Evolutionary conservation across 768 basidiomycete genomes (phyloP), one percentile per base, ranked within the genome.

Genomic region (Fomitopsis pulvina): DNA sequence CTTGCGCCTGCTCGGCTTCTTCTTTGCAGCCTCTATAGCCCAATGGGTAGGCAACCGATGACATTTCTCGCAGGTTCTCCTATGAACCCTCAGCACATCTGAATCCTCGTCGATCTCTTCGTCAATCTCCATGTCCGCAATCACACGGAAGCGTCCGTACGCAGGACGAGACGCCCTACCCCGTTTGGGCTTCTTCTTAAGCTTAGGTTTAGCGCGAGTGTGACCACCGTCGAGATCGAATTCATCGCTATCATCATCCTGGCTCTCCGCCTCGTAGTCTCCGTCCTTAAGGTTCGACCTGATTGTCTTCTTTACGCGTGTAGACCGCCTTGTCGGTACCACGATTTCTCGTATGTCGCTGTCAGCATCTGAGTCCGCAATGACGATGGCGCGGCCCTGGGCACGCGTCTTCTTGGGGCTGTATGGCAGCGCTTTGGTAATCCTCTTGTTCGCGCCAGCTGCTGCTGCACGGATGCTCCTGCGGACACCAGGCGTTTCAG

Each of bases 41-140:
- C 70, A 54, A 58, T 90, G 82, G 22, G 83, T 74, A 3, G 88
- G 85, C 37, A 54, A 56, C 20, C 67, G 63, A 51, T 80, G 78
- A 53, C 88, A 91, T 61, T 80, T 91, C 62, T 89, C 87, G 63
- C 88, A 91, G 1, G 76, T 64, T 39, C 65, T 55, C 41, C 86
- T 75, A 65, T 91, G 88, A 11, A 64, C 67, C n/a, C 79, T 66
- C 45, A 88, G 68, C 21, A 67, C 67, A n/a, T 66, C 74, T 2
- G 70, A 72, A 27, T 79, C 79, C 26, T 82, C 78, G 46, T 84
- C 80, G 11, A 79, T 77, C 25, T 55, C 45, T 65, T 69, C 37
- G 48, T 76, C 73, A 29, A 65, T 59, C 11, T 68, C 63, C 16
- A 77, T 62, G 53, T 75, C 71, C 5, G 55, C 62, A 7, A 76